Percentiles rank a stretch among this genome's conserved stretches.
Evolutionary conservation across 192 early-diverging fungal genomes (phyloP).

Genomic region (Podila minutissima): DNA sequence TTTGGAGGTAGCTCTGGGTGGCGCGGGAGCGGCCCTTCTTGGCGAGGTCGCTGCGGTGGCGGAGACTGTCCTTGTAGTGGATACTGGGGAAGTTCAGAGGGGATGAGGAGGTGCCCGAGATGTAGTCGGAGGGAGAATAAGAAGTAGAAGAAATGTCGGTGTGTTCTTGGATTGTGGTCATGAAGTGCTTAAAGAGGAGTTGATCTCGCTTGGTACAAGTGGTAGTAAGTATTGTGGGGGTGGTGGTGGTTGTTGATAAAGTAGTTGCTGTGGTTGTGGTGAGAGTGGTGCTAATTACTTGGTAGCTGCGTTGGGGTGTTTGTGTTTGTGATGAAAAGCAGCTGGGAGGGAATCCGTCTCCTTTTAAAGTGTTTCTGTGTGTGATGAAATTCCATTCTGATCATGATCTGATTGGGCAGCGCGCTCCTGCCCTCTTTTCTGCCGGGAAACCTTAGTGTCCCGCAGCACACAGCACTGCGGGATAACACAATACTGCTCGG

Average conservation of each 20-base stretch:
- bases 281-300: background rate
- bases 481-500: too few species aligned
- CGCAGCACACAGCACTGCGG: slow-evolving; percentile 1
- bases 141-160: background rate
- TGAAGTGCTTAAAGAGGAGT: slow-evolving; percentile 19
- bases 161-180: slow-evolving; percentile 14
- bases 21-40: slow-evolving; percentile 15
- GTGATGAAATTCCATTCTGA: too few species aligned
- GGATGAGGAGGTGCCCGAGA: background rate
- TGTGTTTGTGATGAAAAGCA: background rate
- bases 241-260: background rate
- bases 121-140: background rate
- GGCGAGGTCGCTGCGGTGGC: slow-evolving; percentile 6
- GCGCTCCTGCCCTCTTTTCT: too few species aligned
- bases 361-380: background rate
- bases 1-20: slow-evolving; percentile 10
- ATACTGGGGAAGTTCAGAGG: slow-evolving; percentile 8
- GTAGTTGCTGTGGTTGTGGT: background rate
- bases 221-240: background rate
- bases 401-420: background rate
- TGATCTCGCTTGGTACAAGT: slow-evolving; percentile 31
- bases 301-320: background rate
- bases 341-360: background rate
- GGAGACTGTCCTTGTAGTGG: slow-evolving; percentile 8
- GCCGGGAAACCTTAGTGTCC: background rate